phyloP scores from a whole-genome alignment of 306 rosid genomes.

The Gastrolobium villosum region DNA sequence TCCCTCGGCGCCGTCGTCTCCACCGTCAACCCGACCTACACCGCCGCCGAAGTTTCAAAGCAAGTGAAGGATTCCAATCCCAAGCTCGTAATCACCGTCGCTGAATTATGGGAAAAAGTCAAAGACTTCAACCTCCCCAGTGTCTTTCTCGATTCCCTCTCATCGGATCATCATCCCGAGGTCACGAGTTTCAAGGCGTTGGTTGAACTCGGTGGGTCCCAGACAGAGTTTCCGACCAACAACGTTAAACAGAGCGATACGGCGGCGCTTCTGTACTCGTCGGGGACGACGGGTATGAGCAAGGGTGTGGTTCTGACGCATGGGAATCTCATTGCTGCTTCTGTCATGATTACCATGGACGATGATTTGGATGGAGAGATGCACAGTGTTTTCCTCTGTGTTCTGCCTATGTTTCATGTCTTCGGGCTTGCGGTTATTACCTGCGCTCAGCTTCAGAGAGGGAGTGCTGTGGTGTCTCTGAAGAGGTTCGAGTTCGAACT shows the following conservation, averaged over 20 bases:
- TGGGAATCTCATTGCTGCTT: slow-evolving; percentile 70
- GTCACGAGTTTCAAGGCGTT: slow-evolving; percentile 56
- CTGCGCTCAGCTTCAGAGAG: slow-evolving; percentile 74
- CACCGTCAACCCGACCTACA: slow-evolving; percentile 80
- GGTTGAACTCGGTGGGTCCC: slow-evolving; percentile 45
- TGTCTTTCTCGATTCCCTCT: slow-evolving; percentile 51
- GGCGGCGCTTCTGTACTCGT: slow-evolving; percentile 84
- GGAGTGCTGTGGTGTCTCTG: slow-evolving; percentile 69
- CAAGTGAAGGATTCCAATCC: slow-evolving; percentile 81
- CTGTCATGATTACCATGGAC: slow-evolving; percentile 68
- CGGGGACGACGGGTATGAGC: slow-evolving; percentile 88
- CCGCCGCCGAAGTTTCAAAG: slow-evolving; percentile 69
- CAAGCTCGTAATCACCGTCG: slow-evolving; percentile 69
- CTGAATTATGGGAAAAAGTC: slow-evolving; percentile 72
- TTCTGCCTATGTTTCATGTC: slow-evolving; percentile 91
- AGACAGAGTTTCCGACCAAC: slow-evolving; percentile 60
- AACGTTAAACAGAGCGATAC: slow-evolving; percentile 67
- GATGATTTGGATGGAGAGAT: slow-evolving; percentile 57
- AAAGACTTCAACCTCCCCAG: slow-evolving; percentile 64
- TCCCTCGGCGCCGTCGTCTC: slow-evolving; percentile 80
- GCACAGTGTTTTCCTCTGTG: slow-evolving; percentile 64
- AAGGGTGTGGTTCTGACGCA: slow-evolving; percentile 88
- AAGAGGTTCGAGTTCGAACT: slow-evolving; percentile 68
- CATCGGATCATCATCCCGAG: neutral
- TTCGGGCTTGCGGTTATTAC: slow-evolving; percentile 69